These are phyloP conservation scores for Peronospora tabacina DNA, from an alignment of 352 stramenopile genomes.

Conservation along the genomic window DNA sequence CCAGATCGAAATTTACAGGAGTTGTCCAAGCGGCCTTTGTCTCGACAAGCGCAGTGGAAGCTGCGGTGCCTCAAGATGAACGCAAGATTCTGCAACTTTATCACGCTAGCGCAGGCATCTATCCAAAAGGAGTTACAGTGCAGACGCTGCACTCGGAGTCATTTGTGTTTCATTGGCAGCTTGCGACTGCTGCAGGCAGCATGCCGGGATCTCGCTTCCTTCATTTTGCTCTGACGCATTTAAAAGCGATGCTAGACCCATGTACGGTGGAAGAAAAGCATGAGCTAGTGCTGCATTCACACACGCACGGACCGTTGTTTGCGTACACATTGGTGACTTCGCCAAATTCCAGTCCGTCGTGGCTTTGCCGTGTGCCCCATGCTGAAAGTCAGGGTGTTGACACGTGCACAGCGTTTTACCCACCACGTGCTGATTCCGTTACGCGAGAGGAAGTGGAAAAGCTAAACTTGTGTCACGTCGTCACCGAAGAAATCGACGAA, in stretches of 20 bases:
- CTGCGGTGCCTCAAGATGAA: constrained; percentile 18
- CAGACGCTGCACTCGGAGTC: constrained; percentile 27
- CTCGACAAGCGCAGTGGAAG: constrained; percentile 29
- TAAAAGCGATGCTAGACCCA: constrained; percentile 46
- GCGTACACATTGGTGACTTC: constrained; percentile 36
- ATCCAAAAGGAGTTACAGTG: constrained; percentile 21
- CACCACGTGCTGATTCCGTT: constrained; percentile 23
- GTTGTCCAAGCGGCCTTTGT: constrained; percentile 63
- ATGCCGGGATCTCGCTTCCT: constrained; percentile 35
- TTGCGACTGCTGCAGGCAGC: constrained; percentile 24
- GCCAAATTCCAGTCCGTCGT: constrained; percentile 22
- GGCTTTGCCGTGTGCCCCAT: constrained; percentile 42
- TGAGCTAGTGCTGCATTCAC: constrained; percentile 55
- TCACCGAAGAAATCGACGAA: constrained; percentile 58
- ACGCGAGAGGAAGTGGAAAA: constrained; percentile 30
- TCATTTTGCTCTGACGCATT: constrained; percentile 62
- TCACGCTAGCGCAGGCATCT: constrained; percentile 47
- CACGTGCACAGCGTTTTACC: constrained; percentile 44
- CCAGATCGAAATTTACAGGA: constrained; percentile 43
- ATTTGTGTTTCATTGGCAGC: constrained; percentile 58
- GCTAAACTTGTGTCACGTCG: constrained; percentile 35
- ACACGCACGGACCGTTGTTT: constrained; percentile 63
- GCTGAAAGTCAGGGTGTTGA: constrained; percentile 37
- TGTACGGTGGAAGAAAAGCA: constrained; percentile 32
- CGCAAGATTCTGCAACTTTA: constrained; percentile 53